These are phyloP conservation scores for Golubevia pallescens DNA, from an alignment of 1,284 basidiomycete species.

Conservation along the genomic window DNA sequence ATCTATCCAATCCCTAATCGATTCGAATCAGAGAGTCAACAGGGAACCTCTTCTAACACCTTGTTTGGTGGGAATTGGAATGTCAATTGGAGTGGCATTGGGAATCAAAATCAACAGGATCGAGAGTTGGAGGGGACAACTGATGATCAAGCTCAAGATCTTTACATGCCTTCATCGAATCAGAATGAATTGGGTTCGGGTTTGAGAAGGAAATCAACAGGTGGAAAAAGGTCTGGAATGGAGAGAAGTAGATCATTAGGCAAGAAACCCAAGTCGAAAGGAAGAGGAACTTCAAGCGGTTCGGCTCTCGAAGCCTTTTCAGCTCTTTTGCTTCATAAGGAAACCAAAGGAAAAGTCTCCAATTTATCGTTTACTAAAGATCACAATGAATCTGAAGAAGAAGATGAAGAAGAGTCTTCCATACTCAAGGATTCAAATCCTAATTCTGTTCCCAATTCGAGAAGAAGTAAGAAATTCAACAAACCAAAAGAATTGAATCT, in stretches of 20 bases:
- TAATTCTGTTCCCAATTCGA: conserved; percentile 6
- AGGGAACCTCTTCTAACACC: conserved; percentile 3
- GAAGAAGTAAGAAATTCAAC: conserved; percentile 2
- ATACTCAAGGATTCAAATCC: not conserved
- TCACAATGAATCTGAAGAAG: not conserved
- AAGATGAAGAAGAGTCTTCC: not conserved
- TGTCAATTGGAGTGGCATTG: not conserved
- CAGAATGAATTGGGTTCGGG: too few species aligned
- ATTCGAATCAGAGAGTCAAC: conserved; percentile 6
- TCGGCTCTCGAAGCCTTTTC: conserved; percentile 57
- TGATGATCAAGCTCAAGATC: conserved; percentile 16
- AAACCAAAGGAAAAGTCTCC: conserved; percentile 38
- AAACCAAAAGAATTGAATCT: not conserved
- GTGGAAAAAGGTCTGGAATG: not conserved
- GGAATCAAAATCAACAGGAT: not conserved
- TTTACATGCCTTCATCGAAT: too few species aligned
- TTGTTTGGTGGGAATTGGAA: not conserved
- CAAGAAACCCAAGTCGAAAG: conserved; percentile 11
- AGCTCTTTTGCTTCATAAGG: conserved; percentile 40
- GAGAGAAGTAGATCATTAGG: too few species aligned
- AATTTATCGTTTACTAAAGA: conserved; percentile 31
- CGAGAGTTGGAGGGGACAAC: too few species aligned
- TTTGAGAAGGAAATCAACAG: conserved; percentile 6
- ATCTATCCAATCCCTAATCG: not conserved
- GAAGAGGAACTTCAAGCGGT: conserved; percentile 35